Percentiles rank a stretch among this genome's conserved stretches.
Evolutionary conservation across 2,329 filamentous ascomycete species (phyloP).

Genomic region (Hypoxylon sp.): DNA sequence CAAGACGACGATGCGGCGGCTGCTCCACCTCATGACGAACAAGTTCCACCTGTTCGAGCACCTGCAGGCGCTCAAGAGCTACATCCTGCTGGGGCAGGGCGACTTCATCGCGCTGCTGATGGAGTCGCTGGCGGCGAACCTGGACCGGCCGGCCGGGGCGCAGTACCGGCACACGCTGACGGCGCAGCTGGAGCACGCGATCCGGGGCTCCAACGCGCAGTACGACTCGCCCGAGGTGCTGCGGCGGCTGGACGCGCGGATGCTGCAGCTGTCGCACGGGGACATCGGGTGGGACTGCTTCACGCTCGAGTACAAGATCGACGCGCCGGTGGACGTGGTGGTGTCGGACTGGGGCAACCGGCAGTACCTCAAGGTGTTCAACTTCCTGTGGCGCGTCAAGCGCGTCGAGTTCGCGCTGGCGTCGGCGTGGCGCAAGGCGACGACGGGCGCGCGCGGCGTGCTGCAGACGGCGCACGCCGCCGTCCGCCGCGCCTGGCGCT

Average conservation of each 20-base stretch:
- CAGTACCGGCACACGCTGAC: conserved; percentile 97
- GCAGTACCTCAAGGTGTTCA: conserved; percentile 98
- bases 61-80: conserved; percentile 89
- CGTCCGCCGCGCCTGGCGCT: conserved; percentile 85
- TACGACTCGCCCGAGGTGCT: conserved; percentile 93
- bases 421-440: conserved; percentile 92
- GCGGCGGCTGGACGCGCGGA: conserved; percentile 90
- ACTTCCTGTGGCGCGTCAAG: conserved; percentile 98
- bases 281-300: conserved; percentile 99
- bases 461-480: conserved; percentile 75
- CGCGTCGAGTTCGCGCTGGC: conserved; percentile 93
- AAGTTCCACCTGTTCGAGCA: conserved; percentile 97
- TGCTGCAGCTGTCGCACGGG: conserved; percentile 94
- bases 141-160: conserved; percentile 93
- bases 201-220: conserved; percentile 95
- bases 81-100: conserved; percentile 91
- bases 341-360: conserved; percentile 95
- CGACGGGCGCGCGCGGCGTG: conserved; percentile 93
- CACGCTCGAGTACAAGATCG: conserved; percentile 97
- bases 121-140: conserved; percentile 91
- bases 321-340: conserved; percentile 94
- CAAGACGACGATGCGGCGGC: conserved; percentile 94
- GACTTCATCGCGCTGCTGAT: conserved; percentile 97
- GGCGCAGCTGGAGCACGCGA: conserved; percentile 96
- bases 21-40: conserved; percentile 91